phyloP scores from a whole-genome alignment of 805 yeast genomes.

The Lachancea sp. region DNA sequence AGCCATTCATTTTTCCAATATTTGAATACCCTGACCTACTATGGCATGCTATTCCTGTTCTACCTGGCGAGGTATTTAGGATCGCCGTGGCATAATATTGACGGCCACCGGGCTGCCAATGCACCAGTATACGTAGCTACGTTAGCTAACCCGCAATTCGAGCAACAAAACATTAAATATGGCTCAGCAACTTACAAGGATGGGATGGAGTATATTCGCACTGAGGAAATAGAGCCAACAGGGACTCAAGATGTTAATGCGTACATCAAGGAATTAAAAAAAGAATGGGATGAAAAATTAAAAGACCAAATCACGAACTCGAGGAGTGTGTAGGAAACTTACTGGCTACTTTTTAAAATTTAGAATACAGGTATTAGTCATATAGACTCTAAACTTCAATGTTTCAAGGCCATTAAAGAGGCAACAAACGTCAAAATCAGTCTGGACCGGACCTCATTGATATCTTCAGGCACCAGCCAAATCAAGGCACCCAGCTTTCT shows the following conservation, averaged over 20 bases:
- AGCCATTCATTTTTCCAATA: constrained; percentile 72
- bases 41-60: constrained; percentile 80
- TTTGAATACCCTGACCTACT: constrained; percentile 70
- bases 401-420: constrained; percentile 73
- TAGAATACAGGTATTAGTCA: constrained; percentile 1
- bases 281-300: constrained; percentile 70
- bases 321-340: constrained; percentile 16
- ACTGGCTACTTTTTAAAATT: neutral
- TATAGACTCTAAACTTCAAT: constrained; percentile 10
- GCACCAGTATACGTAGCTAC: constrained; percentile 69
- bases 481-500: constrained; percentile 96
- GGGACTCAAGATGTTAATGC: constrained; percentile 63
- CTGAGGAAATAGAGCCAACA: constrained; percentile 50
- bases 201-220: constrained; percentile 60
- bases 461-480: constrained; percentile 99
- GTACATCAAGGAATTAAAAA: constrained; percentile 50
- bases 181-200: constrained; percentile 66
- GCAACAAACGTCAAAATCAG: constrained; percentile 92
- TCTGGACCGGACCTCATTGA: constrained; percentile 90
- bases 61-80: constrained; percentile 78
- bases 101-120: constrained; percentile 85
- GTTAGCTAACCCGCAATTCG: constrained; percentile 42
- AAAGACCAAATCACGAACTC: constrained; percentile 65
- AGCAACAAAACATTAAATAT: constrained; percentile 47
- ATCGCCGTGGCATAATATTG: constrained; percentile 81